Base-by-base conservation (phyloP, 345 rosid genomes). In the Eutrema heterophyllum region DNA sequence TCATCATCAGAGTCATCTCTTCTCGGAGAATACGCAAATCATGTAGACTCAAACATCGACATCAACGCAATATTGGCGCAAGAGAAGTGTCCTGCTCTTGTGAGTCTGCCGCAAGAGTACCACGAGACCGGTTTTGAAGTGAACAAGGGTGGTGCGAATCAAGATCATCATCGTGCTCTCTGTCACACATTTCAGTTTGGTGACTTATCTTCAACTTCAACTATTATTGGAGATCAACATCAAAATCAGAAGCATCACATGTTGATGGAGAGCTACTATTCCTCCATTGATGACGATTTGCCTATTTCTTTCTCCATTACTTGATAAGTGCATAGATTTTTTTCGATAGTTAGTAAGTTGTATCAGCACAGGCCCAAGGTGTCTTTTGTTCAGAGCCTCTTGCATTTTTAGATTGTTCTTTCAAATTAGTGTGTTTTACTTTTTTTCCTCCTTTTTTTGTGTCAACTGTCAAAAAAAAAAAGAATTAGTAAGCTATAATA, bases 1-100 rank as follows among this genome's bases (percentile, higher is more conserved):
- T 38, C 81, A 83, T 64, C 70, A 33, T 44, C 70, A 44, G 27
- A 43, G 4, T 81, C 86, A 32, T 81, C 87, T 0, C 52, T 82
- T 59, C 66, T 74, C 3, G 85, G 83, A 70, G 86, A 72, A 43
- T 44, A 58, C 52, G 1, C 70, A 32, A 44, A 33, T 50, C 45
- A 41, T 5, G 4, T 69, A 27, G 32, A 27, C 55, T 49, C 57
- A 49, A 64, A 32, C 26, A 38, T 66, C 14, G 58, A 66, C 18
- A 36, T 66, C 48, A 24, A 7, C 9, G 58, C 58, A 50, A 66
- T 49, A 8, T 35, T 38, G 49, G 59, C 48, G 6, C 70, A 50
- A 39, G 70, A 66, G 35, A 3, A 66, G 59, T 66, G 71, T 36
- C 71, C 71, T 51, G 36, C 59, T 51, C 71, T 66, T 24, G 59